phyloP scores from a whole-genome alignment of 495 filamentous ascomycete genomes.

The Talaromyces borbonicus region DNA sequence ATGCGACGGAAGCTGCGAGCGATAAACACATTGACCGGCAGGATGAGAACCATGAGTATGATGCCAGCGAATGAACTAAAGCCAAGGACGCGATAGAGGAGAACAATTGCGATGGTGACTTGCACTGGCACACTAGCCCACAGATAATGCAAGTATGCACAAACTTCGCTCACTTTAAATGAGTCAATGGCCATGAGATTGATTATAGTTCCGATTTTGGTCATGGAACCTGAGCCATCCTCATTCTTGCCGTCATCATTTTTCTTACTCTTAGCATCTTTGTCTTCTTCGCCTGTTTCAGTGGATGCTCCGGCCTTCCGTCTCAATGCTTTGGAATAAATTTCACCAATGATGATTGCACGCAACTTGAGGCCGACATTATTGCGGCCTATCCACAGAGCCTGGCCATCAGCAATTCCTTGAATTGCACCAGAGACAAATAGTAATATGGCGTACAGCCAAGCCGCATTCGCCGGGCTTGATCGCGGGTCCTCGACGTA shows the following conservation, averaged over 20 bases:
- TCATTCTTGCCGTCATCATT: constrained; percentile 27
- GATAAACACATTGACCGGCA: constrained; percentile 83
- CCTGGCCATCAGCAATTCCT: constrained; percentile 72
- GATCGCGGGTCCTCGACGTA: constrained; percentile 78
- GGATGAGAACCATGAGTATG: constrained; percentile 75
- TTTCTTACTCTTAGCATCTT: constrained; percentile 44
- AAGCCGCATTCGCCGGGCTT: constrained; percentile 80
- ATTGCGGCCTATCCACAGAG: constrained; percentile 78
- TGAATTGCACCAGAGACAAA: constrained; percentile 69
- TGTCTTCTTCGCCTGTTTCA: constrained; percentile 40
- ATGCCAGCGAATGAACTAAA: constrained; percentile 91
- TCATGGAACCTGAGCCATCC: constrained; percentile 54
- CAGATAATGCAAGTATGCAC: constrained; percentile 85
- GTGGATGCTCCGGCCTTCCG: constrained; percentile 74
- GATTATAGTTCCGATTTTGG: constrained; percentile 91
- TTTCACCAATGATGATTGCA: constrained; percentile 93
- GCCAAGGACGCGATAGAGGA: constrained; percentile 85
- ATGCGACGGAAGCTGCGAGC: constrained; percentile 72
- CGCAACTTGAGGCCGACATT: constrained; percentile 88
- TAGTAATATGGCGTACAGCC: constrained; percentile 89
- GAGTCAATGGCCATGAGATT: constrained; percentile 99
- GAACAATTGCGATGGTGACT: constrained; percentile 57
- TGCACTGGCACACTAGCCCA: constrained; percentile 80
- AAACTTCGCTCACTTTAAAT: constrained; percentile 92
- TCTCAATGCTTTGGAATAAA: constrained; percentile 93